Base-by-base conservation (phyloP, 306 rosid genomes). In the Medicago truncatula region DNA sequence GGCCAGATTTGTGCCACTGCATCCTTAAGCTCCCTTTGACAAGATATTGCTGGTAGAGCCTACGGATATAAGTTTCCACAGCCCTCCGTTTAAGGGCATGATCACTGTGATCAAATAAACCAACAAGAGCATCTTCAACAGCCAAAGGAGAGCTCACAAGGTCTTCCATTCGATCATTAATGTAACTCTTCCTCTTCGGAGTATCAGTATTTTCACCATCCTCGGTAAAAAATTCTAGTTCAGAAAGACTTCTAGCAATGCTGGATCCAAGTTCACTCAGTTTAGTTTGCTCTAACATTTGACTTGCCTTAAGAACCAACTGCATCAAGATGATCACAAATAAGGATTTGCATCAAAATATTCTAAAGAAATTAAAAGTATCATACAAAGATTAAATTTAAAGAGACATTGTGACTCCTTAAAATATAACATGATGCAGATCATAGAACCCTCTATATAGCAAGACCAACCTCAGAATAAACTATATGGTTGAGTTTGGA, bases 301-400 rank as follows among this genome's bases (percentile, higher is more conserved):
- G 97, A 90, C 99, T 95, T 70, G 99, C 97, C 90, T 90, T 95
- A 20, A 95, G 91, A 21, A 97, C 99, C 92, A 95, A 83, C 99
- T 95, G 91, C 74, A 82, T 62, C 77, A 78, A 66, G 72, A 82
- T 50, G 74, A 66, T 59, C 21, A 70, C 67, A 61, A 46, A 70
- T 66, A 36, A 77, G 84, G 67, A 74, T 68, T 83, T 5, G 2
- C 3, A 62, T 75, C 36, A 67, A 56, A 65, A 70, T 52, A 60
- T 7, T 63, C 16, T 67, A 56, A 10, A 73, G 13, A 57, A 53
- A 49, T 31, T 46, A 63, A 38, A n/a, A n/a, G n/a, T n/a, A n/a
- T n/a, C n/a, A n/a, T n/a, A n/a, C n/a, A n/a, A n/a, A n/a, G n/a
- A n/a, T n/a, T n/a, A n/a, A n/a, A n/a, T n/a, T 11, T 20, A 79